Percentiles rank a stretch among this genome's conserved stretches.
These are phyloP conservation scores for Penicillium herquei DNA, from an alignment of 495 filamentous ascomycete genomes.

Conservation along the genomic window DNA sequence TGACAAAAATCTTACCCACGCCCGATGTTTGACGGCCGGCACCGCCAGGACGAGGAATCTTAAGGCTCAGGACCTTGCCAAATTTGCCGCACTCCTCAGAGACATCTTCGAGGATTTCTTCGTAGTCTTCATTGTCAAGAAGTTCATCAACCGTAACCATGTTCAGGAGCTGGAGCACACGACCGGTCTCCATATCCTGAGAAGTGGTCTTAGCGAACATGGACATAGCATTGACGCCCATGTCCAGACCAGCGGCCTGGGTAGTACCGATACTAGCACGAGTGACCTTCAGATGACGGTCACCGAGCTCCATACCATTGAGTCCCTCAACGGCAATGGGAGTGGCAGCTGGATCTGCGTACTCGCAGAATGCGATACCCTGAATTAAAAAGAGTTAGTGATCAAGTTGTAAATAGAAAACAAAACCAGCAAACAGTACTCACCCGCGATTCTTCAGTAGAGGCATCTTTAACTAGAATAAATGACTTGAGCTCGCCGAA, in stretches of 20 bases:
- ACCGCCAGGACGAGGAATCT: slow-evolving; percentile 83
- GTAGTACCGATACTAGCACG: slow-evolving; percentile 90
- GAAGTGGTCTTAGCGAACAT: slow-evolving; percentile 95
- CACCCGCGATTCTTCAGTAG: slow-evolving; percentile 86
- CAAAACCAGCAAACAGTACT: slow-evolving; percentile 26
- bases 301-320: slow-evolving; percentile 88
- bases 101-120: slow-evolving; percentile 94
- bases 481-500: slow-evolving; percentile 96
- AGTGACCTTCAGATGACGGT: slow-evolving; percentile 77
- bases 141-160: slow-evolving; percentile 98
- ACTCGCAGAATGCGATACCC: slow-evolving; percentile 98
- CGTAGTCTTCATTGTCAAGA: slow-evolving; percentile 89
- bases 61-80: slow-evolving; percentile 77
- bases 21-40: slow-evolving; percentile 78
- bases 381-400: slow-evolving; percentile 37
- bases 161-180: slow-evolving; percentile 90
- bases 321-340: slow-evolving; percentile 87
- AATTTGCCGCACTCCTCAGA: slow-evolving; percentile 89
- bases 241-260: slow-evolving; percentile 84
- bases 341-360: slow-evolving; percentile 71
- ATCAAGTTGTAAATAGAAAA: slow-evolving; percentile 13
- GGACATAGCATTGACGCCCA: slow-evolving; percentile 97
- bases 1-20: slow-evolving; percentile 97
- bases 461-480: slow-evolving; percentile 81
- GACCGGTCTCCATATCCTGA: slow-evolving; percentile 67